Evolutionary conservation across 352 stramenopile genomes (phyloP).

Genomic region (Bremia lactucae): DNA sequence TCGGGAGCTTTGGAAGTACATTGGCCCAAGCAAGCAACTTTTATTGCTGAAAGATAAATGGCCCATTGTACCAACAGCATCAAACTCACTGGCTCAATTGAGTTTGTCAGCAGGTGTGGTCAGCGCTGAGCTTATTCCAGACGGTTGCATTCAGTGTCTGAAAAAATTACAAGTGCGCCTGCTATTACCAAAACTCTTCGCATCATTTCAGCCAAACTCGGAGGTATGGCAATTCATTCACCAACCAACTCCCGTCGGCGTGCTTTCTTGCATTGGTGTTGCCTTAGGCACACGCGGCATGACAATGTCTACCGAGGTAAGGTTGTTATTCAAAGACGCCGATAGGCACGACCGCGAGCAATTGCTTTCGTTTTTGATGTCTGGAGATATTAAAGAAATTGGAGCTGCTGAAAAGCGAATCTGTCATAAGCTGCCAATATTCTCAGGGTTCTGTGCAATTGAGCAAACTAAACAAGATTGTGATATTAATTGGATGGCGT

Average conservation of each 20-base stretch:
- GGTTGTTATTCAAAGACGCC: constrained; percentile 9
- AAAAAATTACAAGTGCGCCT: constrained; percentile 41
- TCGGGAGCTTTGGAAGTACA: constrained; percentile 48
- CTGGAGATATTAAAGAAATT: constrained; percentile 27
- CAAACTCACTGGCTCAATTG: constrained; percentile 26
- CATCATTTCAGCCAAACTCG: constrained; percentile 33
- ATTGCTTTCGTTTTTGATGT: constrained; percentile 36
- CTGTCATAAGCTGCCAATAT: constrained; percentile 40
- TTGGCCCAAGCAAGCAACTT: constrained; percentile 34
- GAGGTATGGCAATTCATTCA: constrained; percentile 70
- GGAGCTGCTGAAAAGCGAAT: constrained; percentile 20
- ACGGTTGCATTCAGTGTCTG: constrained; percentile 27
- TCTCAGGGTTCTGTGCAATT: constrained; percentile 23
- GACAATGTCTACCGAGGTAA: constrained; percentile 1
- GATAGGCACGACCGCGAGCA: constrained; percentile 25
- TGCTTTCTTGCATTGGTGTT: constrained; percentile 34
- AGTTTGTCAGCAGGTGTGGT: constrained; percentile 36
- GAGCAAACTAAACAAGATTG: constrained; percentile 4
- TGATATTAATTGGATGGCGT: constrained; percentile 17
- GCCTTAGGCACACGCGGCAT: constrained; percentile 5
- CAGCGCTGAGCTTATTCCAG: constrained; percentile 40
- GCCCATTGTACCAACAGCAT: constrained; percentile 55
- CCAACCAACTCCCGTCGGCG: constrained; percentile 44
- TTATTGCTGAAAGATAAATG: constrained; percentile 46
- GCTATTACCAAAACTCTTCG: constrained; percentile 45